Evolutionary conservation across 208 protist species (phyloP).

Genomic region (Phytomonas serpens): DNA sequence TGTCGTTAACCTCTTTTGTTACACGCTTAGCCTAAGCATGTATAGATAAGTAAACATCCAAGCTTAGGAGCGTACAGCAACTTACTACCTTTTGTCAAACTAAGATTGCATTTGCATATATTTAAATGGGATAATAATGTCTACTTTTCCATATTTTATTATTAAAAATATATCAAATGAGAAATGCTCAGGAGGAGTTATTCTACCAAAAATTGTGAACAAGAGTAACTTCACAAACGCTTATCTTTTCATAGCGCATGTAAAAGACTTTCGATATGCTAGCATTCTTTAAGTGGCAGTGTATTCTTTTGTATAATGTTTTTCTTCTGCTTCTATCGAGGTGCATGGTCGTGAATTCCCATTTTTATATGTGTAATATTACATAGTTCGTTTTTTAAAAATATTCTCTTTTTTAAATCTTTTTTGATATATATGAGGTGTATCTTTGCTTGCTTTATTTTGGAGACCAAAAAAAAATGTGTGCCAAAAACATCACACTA

Average conservation of each 20-base stretch:
- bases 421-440: neutral
- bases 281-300: neutral
- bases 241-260: neutral
- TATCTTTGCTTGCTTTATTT: constrained; percentile 12
- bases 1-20: neutral
- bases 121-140: neutral
- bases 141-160: neutral
- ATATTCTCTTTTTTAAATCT: neutral
- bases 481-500: neutral
- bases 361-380: neutral
- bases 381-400: constrained; percentile 4
- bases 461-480: neutral
- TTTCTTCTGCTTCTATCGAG: constrained; percentile 6
- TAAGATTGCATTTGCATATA: neutral
- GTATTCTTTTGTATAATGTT: constrained; percentile 7
- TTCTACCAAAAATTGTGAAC: neutral
- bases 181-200: neutral
- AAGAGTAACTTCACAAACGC: neutral
- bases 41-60: neutral
- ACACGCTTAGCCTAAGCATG: neutral
- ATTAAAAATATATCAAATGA: neutral
- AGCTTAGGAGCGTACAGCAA: neutral
- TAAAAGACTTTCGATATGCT: neutral
- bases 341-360: neutral
- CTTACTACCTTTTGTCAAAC: neutral